Conservation (phyloP, 805 yeast genomes). For the Yarrowia osloensis region DNA sequence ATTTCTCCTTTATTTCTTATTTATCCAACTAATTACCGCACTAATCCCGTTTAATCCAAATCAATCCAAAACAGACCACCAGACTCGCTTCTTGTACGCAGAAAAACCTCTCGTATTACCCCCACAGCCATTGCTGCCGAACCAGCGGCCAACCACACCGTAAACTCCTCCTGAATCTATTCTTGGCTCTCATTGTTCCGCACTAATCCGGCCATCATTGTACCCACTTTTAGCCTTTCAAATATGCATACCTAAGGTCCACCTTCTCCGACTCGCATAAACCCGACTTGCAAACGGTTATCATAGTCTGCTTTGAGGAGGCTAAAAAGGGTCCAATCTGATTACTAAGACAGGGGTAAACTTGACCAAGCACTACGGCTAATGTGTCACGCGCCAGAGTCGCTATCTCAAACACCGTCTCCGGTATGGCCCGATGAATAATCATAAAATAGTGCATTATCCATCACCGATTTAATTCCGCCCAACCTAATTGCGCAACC, state of each 20-base stretch:
- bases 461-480: slow-evolving; percentile 19
- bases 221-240: neutral
- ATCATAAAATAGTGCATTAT: neutral
- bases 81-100: neutral
- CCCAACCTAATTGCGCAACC: neutral
- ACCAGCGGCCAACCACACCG: neutral
- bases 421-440: neutral
- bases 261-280: slow-evolving; percentile 8
- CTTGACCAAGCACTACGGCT: too few species aligned
- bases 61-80: too few species aligned
- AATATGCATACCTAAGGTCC: neutral
- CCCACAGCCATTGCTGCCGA: neutral
- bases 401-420: too few species aligned
- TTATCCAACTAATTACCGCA: neutral
- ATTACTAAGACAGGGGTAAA: neutral
- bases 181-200: neutral
- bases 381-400: too few species aligned
- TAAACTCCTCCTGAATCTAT: neutral
- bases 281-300: neutral
- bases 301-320: neutral
- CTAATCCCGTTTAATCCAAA: neutral
- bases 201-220: neutral
- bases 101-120: neutral
- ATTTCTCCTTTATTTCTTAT: neutral
- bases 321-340: neutral